Percentiles rank a stretch among this genome's conserved stretches.
phyloP scores from a whole-genome alignment of 192 early-diverging fungal genomes.

The Coemansia sp. region DNA sequence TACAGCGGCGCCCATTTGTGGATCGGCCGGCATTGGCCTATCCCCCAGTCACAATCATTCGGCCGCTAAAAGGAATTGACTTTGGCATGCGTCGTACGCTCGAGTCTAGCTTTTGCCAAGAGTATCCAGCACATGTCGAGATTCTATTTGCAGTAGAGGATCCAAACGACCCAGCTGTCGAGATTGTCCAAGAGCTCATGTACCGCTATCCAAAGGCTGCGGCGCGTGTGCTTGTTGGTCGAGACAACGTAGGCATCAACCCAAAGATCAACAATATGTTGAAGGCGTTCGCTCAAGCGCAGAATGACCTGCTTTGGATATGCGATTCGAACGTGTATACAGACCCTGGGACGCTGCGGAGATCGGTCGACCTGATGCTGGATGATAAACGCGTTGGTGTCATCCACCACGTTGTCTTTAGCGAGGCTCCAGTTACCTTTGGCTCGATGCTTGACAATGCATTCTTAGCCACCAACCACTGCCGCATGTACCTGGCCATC shows the following conservation, averaged over 20 bases:
- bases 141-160: slow-evolving; percentile 87
- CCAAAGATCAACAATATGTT: slow-evolving; percentile 97
- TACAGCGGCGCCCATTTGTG: slow-evolving; percentile 31
- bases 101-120: slow-evolving; percentile 79
- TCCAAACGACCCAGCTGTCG: slow-evolving; percentile 77
- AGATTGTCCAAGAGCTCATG: slow-evolving; percentile 70
- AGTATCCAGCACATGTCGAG: slow-evolving; percentile 81
- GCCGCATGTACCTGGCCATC: slow-evolving; percentile 93
- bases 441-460: slow-evolving; percentile 82
- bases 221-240: slow-evolving; percentile 78
- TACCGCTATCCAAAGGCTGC: slow-evolving; percentile 71
- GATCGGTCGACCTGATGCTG: slow-evolving; percentile 77
- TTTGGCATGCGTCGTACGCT: slow-evolving; percentile 78
- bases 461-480: slow-evolving; percentile 88
- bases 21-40: slow-evolving; percentile 36
- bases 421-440: slow-evolving; percentile 66
- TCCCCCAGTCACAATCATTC: slow-evolving; percentile 87
- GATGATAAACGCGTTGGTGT: slow-evolving; percentile 74
- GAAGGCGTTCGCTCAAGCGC: slow-evolving; percentile 71
- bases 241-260: slow-evolving; percentile 78
- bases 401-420: slow-evolving; percentile 92
- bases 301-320: slow-evolving; percentile 92
- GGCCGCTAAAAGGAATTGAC: slow-evolving; percentile 94
- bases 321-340: slow-evolving; percentile 89
- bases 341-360: slow-evolving; percentile 70